phyloP scores from a whole-genome alignment of 176 grass and related monocot species.

The Metroxylon sagu region DNA sequence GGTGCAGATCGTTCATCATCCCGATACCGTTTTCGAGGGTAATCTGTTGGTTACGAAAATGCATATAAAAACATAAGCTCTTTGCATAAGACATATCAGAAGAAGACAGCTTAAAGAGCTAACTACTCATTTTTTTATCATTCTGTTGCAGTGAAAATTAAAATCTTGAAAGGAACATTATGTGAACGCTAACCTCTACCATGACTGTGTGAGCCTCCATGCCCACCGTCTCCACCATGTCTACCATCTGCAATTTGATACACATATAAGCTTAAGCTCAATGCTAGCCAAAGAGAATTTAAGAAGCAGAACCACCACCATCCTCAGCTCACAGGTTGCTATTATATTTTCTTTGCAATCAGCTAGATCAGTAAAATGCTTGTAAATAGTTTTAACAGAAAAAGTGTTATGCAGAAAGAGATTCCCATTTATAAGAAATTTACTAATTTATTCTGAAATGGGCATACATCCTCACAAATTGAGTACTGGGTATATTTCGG shows the following conservation, averaged over 20 bases:
- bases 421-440: no score
- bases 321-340: no score
- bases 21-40: conserved; percentile 49
- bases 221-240: conserved; percentile 42
- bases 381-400: no score
- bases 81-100: no score
- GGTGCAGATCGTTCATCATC: conserved; percentile 35
- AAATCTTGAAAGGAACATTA: neutral
- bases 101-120: no score
- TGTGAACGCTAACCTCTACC: conserved; percentile 42
- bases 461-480: no score
- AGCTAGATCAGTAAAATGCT: no score
- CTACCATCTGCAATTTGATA: conserved; percentile 54
- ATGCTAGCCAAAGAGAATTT: neutral
- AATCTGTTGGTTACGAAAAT: conserved; percentile 31
- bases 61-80: no score
- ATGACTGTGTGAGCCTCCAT: conserved; percentile 49
- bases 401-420: no score
- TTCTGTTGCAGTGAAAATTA: neutral
- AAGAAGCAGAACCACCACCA: neutral
- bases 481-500: no score
- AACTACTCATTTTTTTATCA: neutral
- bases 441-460: no score
- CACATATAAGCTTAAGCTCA: neutral
- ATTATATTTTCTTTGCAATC: no score